These are phyloP conservation scores for Penicillium coprophilum DNA, from an alignment of 495 filamentous ascomycete genomes.

Conservation along the genomic window DNA sequence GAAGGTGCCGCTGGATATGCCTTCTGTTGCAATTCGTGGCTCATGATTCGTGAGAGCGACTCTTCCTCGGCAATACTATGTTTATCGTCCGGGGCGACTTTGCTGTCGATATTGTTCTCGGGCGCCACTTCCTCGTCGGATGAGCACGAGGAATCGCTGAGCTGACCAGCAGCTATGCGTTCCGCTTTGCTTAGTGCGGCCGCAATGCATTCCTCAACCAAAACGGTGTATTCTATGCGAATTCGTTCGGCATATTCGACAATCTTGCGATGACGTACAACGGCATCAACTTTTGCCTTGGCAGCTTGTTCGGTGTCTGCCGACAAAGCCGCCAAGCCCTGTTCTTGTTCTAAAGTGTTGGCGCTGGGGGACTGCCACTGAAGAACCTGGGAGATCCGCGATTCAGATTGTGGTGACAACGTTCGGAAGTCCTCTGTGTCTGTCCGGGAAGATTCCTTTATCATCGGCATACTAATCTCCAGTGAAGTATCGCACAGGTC, in stretches of 20 bases:
- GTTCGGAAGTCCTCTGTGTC: conserved; percentile 77
- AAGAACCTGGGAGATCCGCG: conserved; percentile 84
- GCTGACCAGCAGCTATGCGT: conserved; percentile 76
- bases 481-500: conserved; percentile 95
- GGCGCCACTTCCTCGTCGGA: conserved; percentile 48
- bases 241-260: conserved; percentile 96
- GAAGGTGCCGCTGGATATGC: conserved; percentile 22
- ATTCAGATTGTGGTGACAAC: conserved; percentile 92
- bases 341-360: conserved; percentile 90
- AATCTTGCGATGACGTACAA: conserved; percentile 85
- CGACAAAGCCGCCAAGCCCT: conserved; percentile 82
- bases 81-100: background rate
- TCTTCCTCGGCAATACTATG: conserved; percentile 6
- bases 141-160: conserved; percentile 73
- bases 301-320: conserved; percentile 82
- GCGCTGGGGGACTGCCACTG: conserved; percentile 94
- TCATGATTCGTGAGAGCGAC: conserved; percentile 8
- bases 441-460: conserved; percentile 69
- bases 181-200: conserved; percentile 89
- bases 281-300: conserved; percentile 85
- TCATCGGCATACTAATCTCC: conserved; percentile 88
- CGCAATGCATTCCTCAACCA: conserved; percentile 93
- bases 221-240: conserved; percentile 82
- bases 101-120: conserved; percentile 20
- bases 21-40: conserved; percentile 10